A percentile compares a stretch with the other conserved stretches of the same genome.
Evolutionary conservation across 2,329 filamentous ascomycete species (phyloP).

Genomic region (Sordariomycetes sp.): DNA sequence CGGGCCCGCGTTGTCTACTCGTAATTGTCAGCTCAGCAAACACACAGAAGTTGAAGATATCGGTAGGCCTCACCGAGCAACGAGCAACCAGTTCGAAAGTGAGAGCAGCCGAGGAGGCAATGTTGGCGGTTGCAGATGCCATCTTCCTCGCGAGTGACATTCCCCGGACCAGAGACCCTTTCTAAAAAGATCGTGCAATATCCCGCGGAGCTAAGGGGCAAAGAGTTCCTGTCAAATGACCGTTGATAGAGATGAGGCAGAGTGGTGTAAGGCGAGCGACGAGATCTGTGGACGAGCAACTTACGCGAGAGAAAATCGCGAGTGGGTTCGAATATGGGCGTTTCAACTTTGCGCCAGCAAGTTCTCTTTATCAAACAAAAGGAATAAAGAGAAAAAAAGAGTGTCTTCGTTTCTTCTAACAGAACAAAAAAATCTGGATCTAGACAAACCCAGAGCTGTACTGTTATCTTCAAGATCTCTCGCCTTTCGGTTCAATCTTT

Average conservation of each 20-base stretch:
- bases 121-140: constrained; percentile 24
- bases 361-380: too few species aligned
- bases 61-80: constrained; percentile 54
- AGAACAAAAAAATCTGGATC: too few species aligned
- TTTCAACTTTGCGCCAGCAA: too few species aligned
- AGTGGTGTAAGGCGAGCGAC: too few species aligned
- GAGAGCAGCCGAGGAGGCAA: constrained; percentile 51
- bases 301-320: too few species aligned
- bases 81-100: constrained; percentile 65
- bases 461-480: not conserved
- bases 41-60: not conserved
- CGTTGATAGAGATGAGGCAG: too few species aligned
- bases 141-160: constrained; percentile 26
- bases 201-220: not conserved
- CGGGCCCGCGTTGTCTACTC: constrained; percentile 81
- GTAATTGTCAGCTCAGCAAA: not conserved
- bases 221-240: too few species aligned
- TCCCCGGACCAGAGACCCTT: constrained; percentile 1
- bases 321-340: too few species aligned
- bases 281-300: too few species aligned
- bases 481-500: not conserved
- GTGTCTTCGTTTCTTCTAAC: not conserved
- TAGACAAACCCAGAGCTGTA: not conserved
- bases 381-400: too few species aligned
- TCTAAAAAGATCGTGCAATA: not conserved